These are phyloP conservation scores for Canna indica DNA, from an alignment of 176 grass and related monocot genomes.

Conservation along the genomic window DNA sequence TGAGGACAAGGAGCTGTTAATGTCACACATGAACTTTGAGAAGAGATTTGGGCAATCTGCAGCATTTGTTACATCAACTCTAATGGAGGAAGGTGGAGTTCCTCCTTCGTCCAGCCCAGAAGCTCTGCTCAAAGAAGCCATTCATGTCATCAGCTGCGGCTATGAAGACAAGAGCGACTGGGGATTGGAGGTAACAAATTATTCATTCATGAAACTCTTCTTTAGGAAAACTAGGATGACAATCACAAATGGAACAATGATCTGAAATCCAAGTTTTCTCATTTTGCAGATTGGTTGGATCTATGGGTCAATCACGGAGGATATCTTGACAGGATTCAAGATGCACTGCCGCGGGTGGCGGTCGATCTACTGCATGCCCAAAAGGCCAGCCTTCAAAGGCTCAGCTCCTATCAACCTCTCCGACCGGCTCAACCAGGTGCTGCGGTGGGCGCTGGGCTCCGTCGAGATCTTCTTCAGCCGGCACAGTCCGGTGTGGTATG, in stretches of 20 bases:
- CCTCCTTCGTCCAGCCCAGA: conserved; percentile 86
- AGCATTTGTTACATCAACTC: conserved; percentile 90
- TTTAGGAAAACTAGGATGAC: not conserved
- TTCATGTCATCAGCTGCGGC: conserved; percentile 98
- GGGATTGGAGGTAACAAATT: conserved; percentile 62
- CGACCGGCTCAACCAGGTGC: conserved; percentile 76
- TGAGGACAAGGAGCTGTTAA: conserved; percentile 77
- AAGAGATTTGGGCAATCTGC: conserved; percentile 94
- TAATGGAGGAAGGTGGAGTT: conserved; percentile 97
- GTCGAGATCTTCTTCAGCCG: conserved; percentile 99
- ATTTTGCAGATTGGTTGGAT: conserved; percentile 78
- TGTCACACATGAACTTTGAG: conserved; percentile 99
- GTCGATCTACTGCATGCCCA: conserved; percentile 98
- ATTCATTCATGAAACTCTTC: not conserved
- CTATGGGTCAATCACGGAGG: conserved; percentile 98
- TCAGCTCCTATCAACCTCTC: conserved; percentile 9
- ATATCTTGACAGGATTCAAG: conserved; percentile 95
- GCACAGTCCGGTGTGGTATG: conserved; percentile 78
- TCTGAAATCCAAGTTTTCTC: not conserved
- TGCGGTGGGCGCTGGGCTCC: conserved; percentile 94
- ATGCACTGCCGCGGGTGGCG: conserved; percentile 99
- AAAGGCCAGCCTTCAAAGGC: conserved; percentile 5
- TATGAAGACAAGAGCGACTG: conserved; percentile 97
- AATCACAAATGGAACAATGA: not conserved
- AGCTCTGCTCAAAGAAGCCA: conserved; percentile 96